Conservation (phyloP, 805 yeast genomes). For the Cyberlindnera meyerae region DNA sequence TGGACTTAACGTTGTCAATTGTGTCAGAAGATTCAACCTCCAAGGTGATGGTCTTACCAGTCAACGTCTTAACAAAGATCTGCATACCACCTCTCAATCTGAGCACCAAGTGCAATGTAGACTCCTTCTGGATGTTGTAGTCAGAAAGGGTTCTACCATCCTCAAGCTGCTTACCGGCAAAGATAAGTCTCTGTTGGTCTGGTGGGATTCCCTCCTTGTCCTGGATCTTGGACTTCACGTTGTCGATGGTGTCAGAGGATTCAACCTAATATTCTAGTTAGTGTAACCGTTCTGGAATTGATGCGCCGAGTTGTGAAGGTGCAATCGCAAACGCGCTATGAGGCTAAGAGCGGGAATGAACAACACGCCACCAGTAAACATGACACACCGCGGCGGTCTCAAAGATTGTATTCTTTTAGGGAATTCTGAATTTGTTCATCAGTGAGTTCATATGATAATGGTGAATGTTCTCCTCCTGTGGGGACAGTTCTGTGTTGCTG, state of each 20-base stretch:
- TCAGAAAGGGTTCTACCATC: conserved; percentile 93
- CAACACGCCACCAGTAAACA: too few relatives aligned
- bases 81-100: conserved; percentile 90
- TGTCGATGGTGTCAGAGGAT: conserved; percentile 93
- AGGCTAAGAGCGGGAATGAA: too few relatives aligned
- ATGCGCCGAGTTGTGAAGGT: too few relatives aligned
- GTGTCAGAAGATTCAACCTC: conserved; percentile 96
- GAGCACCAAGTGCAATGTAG: conserved; percentile 76
- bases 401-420: too few relatives aligned
- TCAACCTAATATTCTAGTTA: conserved; percentile 72
- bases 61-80: conserved; percentile 94
- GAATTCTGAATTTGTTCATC: too few relatives aligned
- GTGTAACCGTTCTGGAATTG: too few relatives aligned
- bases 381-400: too few relatives aligned
- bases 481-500: too few relatives aligned
- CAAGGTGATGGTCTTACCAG: conserved; percentile 94
- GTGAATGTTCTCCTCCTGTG: too few relatives aligned
- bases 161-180: conserved; percentile 95
- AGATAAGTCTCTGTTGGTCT: conserved; percentile 91
- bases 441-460: too few relatives aligned
- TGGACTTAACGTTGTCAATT: conserved; percentile 87
- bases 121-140: conserved; percentile 94
- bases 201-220: conserved; percentile 97
- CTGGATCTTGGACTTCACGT: conserved; percentile 91
- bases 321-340: too few relatives aligned